Evolutionary conservation across 1,284 basidiomycete genomes (phyloP).

Genomic region (Puccinia polysora): DNA sequence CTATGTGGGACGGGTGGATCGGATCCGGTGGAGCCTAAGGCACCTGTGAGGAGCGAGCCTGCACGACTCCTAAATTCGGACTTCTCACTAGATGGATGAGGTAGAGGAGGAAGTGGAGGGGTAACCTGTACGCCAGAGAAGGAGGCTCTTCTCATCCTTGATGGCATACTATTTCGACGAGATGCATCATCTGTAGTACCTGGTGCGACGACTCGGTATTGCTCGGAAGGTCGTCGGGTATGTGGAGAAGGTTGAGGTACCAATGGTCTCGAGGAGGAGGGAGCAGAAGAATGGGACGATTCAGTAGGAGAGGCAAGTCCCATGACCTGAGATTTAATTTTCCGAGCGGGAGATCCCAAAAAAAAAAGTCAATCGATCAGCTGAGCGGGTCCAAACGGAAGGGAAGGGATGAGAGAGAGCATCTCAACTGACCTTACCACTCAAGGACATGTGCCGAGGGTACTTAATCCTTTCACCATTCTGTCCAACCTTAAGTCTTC

Average conservation of each 20-base stretch:
- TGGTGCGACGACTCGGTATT: constrained; percentile 7
- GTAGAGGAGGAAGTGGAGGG: constrained; percentile 24
- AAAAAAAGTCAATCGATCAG: no score
- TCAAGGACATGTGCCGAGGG: constrained; percentile 28
- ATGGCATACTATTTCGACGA: constrained; percentile 48
- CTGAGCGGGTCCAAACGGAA: no score
- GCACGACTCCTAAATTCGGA: constrained; percentile 45
- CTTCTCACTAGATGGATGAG: constrained; percentile 32
- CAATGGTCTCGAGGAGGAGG: neutral
- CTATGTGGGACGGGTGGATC: constrained; percentile 45
- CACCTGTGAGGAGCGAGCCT: constrained; percentile 46
- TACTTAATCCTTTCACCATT: constrained; percentile 15
- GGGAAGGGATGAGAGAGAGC: no score
- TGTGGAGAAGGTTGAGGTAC: constrained; percentile 8
- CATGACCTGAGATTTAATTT: neutral
- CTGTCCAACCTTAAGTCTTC: constrained; percentile 65
- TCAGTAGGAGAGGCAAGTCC: constrained; percentile 35
- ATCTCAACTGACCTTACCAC: constrained; percentile 18
- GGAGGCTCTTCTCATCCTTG: constrained; percentile 47
- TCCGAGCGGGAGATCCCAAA: neutral
- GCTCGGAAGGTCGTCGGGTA: constrained; percentile 31
- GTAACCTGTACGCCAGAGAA: constrained; percentile 43
- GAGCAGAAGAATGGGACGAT: constrained; percentile 24
- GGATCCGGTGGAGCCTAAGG: constrained; percentile 46
- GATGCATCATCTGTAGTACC: constrained; percentile 34